These are phyloP conservation scores for Dipodascopsis uninucleata DNA, from an alignment of 805 yeast species.

Conservation along the genomic window DNA sequence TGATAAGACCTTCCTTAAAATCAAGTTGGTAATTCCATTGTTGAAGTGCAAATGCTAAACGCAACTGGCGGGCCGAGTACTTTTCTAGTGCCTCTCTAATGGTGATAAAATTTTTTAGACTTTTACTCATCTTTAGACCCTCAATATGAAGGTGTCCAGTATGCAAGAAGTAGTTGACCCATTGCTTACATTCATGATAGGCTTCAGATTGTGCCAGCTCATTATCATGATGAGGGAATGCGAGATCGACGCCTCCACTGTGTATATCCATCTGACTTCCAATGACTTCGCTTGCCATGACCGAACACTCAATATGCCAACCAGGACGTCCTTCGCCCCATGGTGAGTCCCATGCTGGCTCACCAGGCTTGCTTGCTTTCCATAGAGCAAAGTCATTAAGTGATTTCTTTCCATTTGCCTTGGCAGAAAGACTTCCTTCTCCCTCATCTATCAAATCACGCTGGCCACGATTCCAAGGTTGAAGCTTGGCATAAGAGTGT, in stretches of 20 bases:
- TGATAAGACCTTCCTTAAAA: conserved; percentile 75
- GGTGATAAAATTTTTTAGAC: conserved; percentile 90
- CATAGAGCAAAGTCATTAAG: conserved; percentile 91
- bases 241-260: conserved; percentile 94
- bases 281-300: conserved; percentile 88
- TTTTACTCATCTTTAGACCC: conserved; percentile 97
- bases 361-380: conserved; percentile 96
- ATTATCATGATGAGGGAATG: conserved; percentile 98
- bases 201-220: conserved; percentile 98
- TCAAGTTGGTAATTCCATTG: conserved; percentile 93
- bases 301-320: conserved; percentile 99
- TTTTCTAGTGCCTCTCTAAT: conserved; percentile 79
- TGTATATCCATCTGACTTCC: conserved; percentile 89
- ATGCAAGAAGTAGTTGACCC: conserved; percentile 96
- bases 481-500: conserved; percentile 91
- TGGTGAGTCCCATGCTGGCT: conserved; percentile 90
- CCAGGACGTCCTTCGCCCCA: conserved; percentile 99
- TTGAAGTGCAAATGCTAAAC: conserved; percentile 85
- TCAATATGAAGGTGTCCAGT: conserved; percentile 97
- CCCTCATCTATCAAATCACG: conserved; percentile 85
- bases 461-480: conserved; percentile 97
- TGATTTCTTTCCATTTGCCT: conserved; percentile 58
- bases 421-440: conserved; percentile 73
- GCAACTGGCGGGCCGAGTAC: conserved; percentile 74
- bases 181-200: conserved; percentile 78